Conservation (phyloP, 768 basidiomycete genomes). For the Pleurotus tuber-regium region DNA sequence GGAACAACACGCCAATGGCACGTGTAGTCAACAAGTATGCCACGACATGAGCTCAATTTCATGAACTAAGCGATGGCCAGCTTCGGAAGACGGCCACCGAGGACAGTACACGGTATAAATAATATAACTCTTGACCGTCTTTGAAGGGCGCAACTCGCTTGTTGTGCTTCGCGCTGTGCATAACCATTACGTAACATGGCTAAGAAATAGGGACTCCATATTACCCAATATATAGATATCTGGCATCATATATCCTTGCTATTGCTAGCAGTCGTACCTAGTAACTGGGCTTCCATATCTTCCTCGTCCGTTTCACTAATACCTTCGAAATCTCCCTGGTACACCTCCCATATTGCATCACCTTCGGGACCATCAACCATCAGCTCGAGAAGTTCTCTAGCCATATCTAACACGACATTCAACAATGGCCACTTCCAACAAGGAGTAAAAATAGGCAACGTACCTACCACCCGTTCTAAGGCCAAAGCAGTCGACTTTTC, state of each 20-base stretch:
- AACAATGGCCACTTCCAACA: neutral
- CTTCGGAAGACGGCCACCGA: too few species aligned
- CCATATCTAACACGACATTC: slow-evolving; percentile 40
- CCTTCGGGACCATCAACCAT: slow-evolving; percentile 73
- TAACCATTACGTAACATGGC: too few species aligned
- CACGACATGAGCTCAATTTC: too few species aligned
- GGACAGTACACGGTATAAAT: too few species aligned
- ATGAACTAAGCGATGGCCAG: too few species aligned
- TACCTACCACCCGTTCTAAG: slow-evolving; percentile 49
- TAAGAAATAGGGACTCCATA: too few species aligned
- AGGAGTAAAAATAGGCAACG: slow-evolving; percentile 14
- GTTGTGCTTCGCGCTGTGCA: too few species aligned
- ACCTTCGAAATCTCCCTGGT: slow-evolving; percentile 45
- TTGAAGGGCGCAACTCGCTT: too few species aligned
- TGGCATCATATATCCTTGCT: too few species aligned
- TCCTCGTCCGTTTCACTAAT: slow-evolving; percentile 49
- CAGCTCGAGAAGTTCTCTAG: slow-evolving; percentile 58
- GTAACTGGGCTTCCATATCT: slow-evolving; percentile 51
- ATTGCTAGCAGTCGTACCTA: slow-evolving; percentile 26
- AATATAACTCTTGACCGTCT: too few species aligned
- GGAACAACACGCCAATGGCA: neutral
- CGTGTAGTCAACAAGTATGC: neutral
- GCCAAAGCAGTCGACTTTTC: slow-evolving; percentile 34
- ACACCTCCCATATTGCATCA: slow-evolving; percentile 64
- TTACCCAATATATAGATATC: too few species aligned